Evolutionary conservation across 78 protist genomes (phyloP), one percentile per base, ranked within the genome.

Genomic region (slime mould (Dictyostelium discoideum)): DNA sequence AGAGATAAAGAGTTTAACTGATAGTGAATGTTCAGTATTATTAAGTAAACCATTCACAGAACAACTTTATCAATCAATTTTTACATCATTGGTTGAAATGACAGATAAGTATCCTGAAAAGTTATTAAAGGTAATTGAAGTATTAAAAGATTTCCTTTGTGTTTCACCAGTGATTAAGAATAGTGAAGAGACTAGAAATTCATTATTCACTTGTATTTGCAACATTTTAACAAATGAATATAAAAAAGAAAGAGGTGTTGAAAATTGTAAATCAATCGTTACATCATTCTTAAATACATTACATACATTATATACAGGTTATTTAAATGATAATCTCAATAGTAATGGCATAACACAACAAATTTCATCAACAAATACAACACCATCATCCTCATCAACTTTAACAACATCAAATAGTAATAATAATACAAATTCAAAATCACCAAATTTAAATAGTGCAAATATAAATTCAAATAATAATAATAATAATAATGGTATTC

Each of bases 91-190:
- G 18, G 84, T 90, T 16, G 77, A 37, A 26, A 46, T 90, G 26
- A 50, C 89, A 0, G 95, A 90, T n/a, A 80, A 50, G 10, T 90
- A 90, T 50, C 84, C 85, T 29, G 95, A 90, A 40, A 90, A 73
- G 74, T 24, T 39, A 39, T 29, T 73, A 24, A 63, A 42, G 20
- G 88, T 90, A 0, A 29, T 90, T 7, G 95, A 90, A 1, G 78
- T 50, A 2, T 46, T 90, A 40, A 90, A 90, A 46, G 95, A 90
- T 3, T 90, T 90, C 8, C 22, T 81, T 26, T 54, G 72, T 63
- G 9, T 29, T 0, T 37, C 85, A 63, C 16, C n/a, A 13, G 24
- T 80, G 0, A 73, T 90, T 5, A 29, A 26, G 9, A 80, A 90
- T n/a, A 82, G 84, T 54, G 39, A 48, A 6, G 83, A 67, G 20